Percentiles rank a stretch among this genome's conserved stretches.
Evolutionary conservation across 2,329 filamentous ascomycete genomes (phyloP).

Genomic region (Exophiala aquamarina): DNA sequence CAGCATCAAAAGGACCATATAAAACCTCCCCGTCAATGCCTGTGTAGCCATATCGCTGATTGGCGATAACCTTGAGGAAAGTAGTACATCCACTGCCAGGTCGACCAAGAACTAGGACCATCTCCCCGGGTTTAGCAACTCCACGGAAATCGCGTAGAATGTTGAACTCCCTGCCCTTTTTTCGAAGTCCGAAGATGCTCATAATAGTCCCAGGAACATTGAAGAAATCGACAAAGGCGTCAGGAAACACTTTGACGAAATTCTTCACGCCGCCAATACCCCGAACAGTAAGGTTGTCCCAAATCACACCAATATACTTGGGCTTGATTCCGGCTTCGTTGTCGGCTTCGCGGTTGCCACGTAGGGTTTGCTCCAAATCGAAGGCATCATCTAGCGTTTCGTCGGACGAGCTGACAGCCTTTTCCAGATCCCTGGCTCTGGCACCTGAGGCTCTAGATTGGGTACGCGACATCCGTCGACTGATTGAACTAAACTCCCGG

Average conservation of each 20-base stretch:
- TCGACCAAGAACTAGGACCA: conserved; percentile 78
- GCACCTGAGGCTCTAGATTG: conserved; percentile 32
- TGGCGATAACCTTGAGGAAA: conserved; percentile 67
- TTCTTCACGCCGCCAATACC: conserved; percentile 74
- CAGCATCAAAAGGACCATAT: conserved; percentile 71
- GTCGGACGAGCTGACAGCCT: conserved; percentile 45
- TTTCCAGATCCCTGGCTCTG: conserved; percentile 57
- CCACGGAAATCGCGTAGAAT: conserved; percentile 69
- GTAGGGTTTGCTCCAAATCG: conserved; percentile 72
- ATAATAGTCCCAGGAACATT: conserved; percentile 68
- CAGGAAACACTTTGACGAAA: conserved; percentile 72
- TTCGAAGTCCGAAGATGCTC: conserved; percentile 63
- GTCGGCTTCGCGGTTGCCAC: conserved; percentile 70
- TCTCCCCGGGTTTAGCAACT: conserved; percentile 76
- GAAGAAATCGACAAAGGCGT: conserved; percentile 74
- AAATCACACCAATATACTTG: conserved; percentile 76
- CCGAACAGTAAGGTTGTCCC: conserved; percentile 74
- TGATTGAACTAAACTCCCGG: conserved; percentile 39
- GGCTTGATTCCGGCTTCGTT: conserved; percentile 74
- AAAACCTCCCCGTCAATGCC: conserved; percentile 67
- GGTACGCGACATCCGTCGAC: conserved; percentile 37
- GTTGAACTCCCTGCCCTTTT: conserved; percentile 69
- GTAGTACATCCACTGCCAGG: conserved; percentile 73
- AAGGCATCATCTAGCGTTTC: conserved; percentile 61
- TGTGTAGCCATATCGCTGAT: conserved; percentile 65